Conservation (phyloP, 805 yeast species). For the Torulaspora gathmanii region DNA sequence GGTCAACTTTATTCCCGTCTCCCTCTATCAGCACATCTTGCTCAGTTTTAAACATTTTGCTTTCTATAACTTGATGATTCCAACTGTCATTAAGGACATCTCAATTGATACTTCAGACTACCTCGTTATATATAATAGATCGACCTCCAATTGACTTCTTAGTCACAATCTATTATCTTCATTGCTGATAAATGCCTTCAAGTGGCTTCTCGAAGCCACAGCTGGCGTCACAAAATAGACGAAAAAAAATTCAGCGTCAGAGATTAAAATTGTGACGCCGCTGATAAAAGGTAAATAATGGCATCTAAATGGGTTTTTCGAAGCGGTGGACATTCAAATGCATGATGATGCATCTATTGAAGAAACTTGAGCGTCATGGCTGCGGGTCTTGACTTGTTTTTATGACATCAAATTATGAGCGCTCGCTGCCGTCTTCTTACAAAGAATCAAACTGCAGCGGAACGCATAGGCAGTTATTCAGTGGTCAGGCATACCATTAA, state of each 20-base stretch:
- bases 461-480: too few species aligned
- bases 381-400: too few species aligned
- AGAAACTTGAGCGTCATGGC: too few species aligned
- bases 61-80: background rate
- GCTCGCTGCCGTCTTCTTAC: too few species aligned
- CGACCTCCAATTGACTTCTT: background rate
- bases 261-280: background rate
- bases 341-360: too few species aligned
- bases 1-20: conserved; percentile 3
- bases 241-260: background rate
- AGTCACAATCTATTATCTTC: background rate
- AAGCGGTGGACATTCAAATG: too few species aligned
- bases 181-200: background rate
- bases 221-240: background rate
- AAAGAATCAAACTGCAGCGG: too few species aligned
- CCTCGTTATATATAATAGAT: background rate
- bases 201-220: background rate
- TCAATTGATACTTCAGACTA: background rate
- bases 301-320: too few species aligned
- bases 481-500: too few species aligned
- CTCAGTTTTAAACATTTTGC: background rate
- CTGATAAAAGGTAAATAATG: background rate
- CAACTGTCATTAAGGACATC: too few species aligned
- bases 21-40: background rate
- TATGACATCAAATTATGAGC: too few species aligned